Percentiles rank a stretch among this genome's conserved stretches.
phyloP scores from a whole-genome alignment of 805 yeast species.

The Candida nemodendra region DNA sequence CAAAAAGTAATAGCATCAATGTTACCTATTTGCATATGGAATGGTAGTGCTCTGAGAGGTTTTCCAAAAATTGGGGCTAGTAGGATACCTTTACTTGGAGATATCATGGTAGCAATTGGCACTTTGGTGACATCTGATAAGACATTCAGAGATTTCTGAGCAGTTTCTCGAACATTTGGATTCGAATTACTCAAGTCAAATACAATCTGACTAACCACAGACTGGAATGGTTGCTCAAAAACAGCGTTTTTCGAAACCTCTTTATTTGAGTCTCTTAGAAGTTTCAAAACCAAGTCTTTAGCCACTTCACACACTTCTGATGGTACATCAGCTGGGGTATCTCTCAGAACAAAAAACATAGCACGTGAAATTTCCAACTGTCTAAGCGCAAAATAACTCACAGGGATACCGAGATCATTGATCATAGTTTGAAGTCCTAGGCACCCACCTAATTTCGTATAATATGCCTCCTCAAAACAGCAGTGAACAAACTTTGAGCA shows the following conservation, averaged over 20 bases:
- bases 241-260: constrained; percentile 62
- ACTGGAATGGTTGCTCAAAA: constrained; percentile 69
- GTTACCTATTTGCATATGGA: constrained; percentile 98
- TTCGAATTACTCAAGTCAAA: constrained; percentile 92
- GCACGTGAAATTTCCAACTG: constrained; percentile 86
- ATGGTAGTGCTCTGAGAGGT: constrained; percentile 94
- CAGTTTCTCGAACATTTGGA: constrained; percentile 74
- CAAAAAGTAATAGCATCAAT: constrained; percentile 97
- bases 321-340: constrained; percentile 87
- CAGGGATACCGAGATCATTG: constrained; percentile 64
- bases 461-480: constrained; percentile 87
- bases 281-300: constrained; percentile 57
- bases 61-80: constrained; percentile 95
- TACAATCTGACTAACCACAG: constrained; percentile 83
- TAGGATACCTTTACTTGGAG: constrained; percentile 77
- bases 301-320: constrained; percentile 73
- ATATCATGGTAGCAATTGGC: constrained; percentile 71
- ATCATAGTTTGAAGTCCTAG: constrained; percentile 76
- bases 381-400: constrained; percentile 68
- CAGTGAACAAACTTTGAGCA: constrained; percentile 84
- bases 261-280: constrained; percentile 64
- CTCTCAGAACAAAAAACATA: constrained; percentile 84
- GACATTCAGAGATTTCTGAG: constrained; percentile 65
- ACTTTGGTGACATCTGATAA: constrained; percentile 70
- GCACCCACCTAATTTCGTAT: constrained; percentile 85